These are phyloP conservation scores for Geranium brycei DNA, from an alignment of 345 rosid species.

Conservation along the genomic window DNA sequence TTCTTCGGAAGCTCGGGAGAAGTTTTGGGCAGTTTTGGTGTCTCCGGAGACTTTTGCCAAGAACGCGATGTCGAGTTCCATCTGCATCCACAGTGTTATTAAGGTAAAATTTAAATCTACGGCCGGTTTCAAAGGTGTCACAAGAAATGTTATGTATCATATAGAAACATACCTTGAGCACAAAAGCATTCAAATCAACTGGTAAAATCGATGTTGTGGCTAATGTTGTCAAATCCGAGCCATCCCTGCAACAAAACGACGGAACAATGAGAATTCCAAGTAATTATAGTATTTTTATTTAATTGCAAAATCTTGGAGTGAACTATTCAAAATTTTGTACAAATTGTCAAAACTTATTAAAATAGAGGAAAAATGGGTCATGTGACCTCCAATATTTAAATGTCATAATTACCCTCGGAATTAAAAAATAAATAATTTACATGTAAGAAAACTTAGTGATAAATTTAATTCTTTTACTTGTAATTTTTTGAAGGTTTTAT, in stretches of 20 bases:
- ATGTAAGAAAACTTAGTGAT: no score
- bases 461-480: no score
- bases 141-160: background rate
- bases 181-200: slow-evolving; percentile 66
- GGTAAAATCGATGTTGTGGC: slow-evolving; percentile 69
- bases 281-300: no score
- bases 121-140: background rate
- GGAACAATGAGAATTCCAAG: background rate
- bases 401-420: no score
- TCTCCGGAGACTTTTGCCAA: slow-evolving; percentile 50
- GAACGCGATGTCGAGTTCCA: slow-evolving; percentile 77
- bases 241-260: slow-evolving; percentile 33
- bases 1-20: slow-evolving; percentile 41
- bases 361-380: no score
- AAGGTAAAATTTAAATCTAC: background rate
- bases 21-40: slow-evolving; percentile 23
- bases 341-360: no score
- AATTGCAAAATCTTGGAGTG: no score
- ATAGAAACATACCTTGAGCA: slow-evolving; percentile 41
- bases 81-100: slow-evolving; percentile 25
- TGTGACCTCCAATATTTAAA: no score
- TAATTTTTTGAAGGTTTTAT: no score
- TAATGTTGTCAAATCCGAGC: slow-evolving; percentile 42
- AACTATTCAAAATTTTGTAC: no score
- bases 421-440: no score